Evolutionary conservation across 2,329 filamentous ascomycete species (phyloP).

Genomic region (Ceratocystis cubensis): DNA sequence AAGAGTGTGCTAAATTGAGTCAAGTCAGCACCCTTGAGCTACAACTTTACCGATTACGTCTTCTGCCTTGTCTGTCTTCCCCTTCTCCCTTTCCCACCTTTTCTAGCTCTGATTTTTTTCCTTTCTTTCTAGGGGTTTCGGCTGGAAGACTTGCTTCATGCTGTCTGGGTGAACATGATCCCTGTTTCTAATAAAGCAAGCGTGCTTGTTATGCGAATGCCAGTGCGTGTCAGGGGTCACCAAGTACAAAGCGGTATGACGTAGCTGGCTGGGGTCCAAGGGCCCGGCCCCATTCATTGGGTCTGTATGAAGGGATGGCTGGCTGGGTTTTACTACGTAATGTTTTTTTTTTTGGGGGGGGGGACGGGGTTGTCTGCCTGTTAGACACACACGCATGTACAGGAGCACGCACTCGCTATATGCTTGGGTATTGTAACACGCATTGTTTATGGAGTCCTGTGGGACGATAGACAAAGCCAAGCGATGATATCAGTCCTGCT

Average conservation of each 20-base stretch:
- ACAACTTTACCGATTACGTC: not conserved
- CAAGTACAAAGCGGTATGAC: conserved; percentile 8
- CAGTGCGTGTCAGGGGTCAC: conserved; percentile 5
- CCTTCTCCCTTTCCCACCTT: not conserved
- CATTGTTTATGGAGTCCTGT: not conserved
- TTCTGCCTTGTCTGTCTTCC: not conserved
- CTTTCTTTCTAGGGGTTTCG: not conserved
- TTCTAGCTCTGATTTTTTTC: not conserved
- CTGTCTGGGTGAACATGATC: not conserved
- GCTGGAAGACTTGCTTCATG: not conserved
- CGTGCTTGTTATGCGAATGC: not conserved
- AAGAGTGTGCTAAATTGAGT: not conserved
- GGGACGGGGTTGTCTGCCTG: no score
- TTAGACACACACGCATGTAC: no score
- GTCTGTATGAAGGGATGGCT: not conserved
- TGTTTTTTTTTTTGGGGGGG: not conserved
- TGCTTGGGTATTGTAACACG: not conserved
- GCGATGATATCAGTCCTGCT: not conserved
- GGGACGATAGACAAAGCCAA: not conserved
- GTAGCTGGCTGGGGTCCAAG: conserved; percentile 1
- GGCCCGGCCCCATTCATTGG: not conserved
- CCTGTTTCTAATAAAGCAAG: not conserved
- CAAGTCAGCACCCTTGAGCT: not conserved
- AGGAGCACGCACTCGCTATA: not conserved
- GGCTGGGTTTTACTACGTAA: not conserved